Percentiles rank a stretch among this genome's conserved stretches.
Conservation (phyloP, 768 basidiomycete species). For the Hericium erinaceus region DNA sequence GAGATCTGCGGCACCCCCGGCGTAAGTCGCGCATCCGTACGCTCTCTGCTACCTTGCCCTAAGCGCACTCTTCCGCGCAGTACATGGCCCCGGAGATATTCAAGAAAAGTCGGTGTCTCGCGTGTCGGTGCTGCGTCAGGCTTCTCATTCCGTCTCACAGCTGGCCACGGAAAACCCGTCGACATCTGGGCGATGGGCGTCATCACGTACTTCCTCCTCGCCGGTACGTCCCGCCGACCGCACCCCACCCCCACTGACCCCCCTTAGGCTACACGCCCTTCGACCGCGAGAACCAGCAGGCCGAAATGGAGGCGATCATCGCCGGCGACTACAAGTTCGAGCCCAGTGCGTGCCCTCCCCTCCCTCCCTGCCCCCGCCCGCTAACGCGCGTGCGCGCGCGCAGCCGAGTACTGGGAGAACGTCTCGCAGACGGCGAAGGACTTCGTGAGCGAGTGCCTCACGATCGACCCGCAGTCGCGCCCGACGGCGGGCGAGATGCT, state of each 20-base stretch:
- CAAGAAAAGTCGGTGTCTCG: conserved; percentile 61
- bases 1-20: conserved; percentile 96
- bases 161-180: conserved; percentile 90
- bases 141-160: conserved; percentile 24
- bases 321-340: conserved; percentile 89
- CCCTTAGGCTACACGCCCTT: conserved; percentile 85
- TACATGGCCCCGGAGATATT: conserved; percentile 98
- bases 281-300: conserved; percentile 79
- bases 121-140: background rate
- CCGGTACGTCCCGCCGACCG: conserved; percentile 27
- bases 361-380: background rate
- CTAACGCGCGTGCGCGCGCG: conserved; percentile 12
- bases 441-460: conserved; percentile 79
- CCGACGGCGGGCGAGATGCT: conserved; percentile 73
- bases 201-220: conserved; percentile 93
- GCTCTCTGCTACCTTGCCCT: background rate
- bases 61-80: conserved; percentile 21
- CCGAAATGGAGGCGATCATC: conserved; percentile 94
- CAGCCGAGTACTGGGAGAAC: conserved; percentile 76
- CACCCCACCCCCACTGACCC: background rate
- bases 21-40: conserved; percentile 27
- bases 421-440: conserved; percentile 76
- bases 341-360: conserved; percentile 33
- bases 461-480: conserved; percentile 70
- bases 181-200: conserved; percentile 98